Conservation (phyloP, 768 basidiomycete genomes). For the Chalciporus pseudorubinellus region DNA sequence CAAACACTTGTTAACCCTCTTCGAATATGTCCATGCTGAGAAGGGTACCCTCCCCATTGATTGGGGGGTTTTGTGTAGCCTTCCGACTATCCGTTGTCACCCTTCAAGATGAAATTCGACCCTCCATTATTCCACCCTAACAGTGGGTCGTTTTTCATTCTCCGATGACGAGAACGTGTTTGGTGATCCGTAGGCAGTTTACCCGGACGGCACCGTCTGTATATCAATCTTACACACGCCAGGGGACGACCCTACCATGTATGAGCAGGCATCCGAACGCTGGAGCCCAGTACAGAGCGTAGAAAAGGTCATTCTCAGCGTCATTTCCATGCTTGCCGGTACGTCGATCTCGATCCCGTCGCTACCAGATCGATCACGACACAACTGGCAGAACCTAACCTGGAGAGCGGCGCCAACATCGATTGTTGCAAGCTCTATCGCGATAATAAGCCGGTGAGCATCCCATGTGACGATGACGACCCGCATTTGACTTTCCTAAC, state of each 20-base stretch:
- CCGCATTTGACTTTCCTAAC: background rate
- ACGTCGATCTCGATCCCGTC: slow-evolving; percentile 21
- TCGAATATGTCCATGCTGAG: slow-evolving; percentile 7
- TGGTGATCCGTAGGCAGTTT: slow-evolving; percentile 53
- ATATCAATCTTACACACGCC: slow-evolving; percentile 97
- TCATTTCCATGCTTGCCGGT: slow-evolving; percentile 97
- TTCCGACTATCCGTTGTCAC: slow-evolving; percentile 91
- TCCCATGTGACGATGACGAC: background rate
- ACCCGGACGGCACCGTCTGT: slow-evolving; percentile 94
- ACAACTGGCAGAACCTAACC: slow-evolving; percentile 74
- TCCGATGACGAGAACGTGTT: background rate
- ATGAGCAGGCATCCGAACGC: slow-evolving; percentile 92
- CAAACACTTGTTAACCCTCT: background rate
- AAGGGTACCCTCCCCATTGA: background rate
- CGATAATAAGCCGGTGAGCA: slow-evolving; percentile 65
- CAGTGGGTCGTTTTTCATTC: slow-evolving; percentile 53
- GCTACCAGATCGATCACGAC: background rate
- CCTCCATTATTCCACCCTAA: slow-evolving; percentile 98
- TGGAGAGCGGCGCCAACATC: slow-evolving; percentile 96
- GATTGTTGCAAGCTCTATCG: slow-evolving; percentile 97
- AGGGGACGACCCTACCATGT: slow-evolving; percentile 87
- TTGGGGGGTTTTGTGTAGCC: slow-evolving; percentile 47
- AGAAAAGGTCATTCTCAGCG: slow-evolving; percentile 93
- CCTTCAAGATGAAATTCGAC: slow-evolving; percentile 99
- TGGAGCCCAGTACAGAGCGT: slow-evolving; percentile 99